phyloP scores from a whole-genome alignment of 108 stramenopile species.

The Tribonema minus region DNA sequence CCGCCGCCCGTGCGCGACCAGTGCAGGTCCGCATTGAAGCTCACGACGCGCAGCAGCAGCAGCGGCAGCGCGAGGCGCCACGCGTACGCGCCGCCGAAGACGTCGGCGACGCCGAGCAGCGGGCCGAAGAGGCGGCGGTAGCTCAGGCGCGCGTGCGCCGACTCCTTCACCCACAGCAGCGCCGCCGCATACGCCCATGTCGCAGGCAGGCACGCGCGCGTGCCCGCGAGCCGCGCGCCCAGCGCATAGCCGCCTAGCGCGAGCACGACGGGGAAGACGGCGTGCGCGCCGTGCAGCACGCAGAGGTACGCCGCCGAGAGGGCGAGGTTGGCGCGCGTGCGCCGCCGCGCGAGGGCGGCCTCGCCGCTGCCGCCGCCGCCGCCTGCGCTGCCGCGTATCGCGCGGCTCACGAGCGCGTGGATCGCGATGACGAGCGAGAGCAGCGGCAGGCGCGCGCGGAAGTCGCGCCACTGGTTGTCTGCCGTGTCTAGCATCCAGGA shows the following conservation, averaged over 20 bases:
- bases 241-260: slow-evolving; percentile 10
- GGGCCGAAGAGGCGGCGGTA: slow-evolving; percentile 25
- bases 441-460: slow-evolving; percentile 42
- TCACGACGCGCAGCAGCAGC: slow-evolving; percentile 48
- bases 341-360: slow-evolving; percentile 8
- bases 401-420: slow-evolving; percentile 17
- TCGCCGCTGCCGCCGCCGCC: not conserved
- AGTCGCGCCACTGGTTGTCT: slow-evolving; percentile 57
- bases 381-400: slow-evolving; percentile 5
- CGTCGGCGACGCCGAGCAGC: slow-evolving; percentile 20
- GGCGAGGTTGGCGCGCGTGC: not conserved
- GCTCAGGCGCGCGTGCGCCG: slow-evolving; percentile 12
- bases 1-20: slow-evolving; percentile 26
- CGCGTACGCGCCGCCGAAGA: slow-evolving; percentile 25
- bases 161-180: slow-evolving; percentile 49
- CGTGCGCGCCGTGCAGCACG: slow-evolving; percentile 47
- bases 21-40: slow-evolving; percentile 54
- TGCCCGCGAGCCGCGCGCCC: slow-evolving; percentile 31
- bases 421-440: slow-evolving; percentile 15
- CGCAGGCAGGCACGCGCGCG: slow-evolving; percentile 22
- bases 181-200: slow-evolving; percentile 42
- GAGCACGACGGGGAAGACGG: slow-evolving; percentile 40
- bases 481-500: slow-evolving; percentile 14
- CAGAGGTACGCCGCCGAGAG: not conserved
- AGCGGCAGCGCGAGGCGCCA: slow-evolving; percentile 53